These are phyloP conservation scores for Boletus smithii DNA, from an alignment of 1,284 basidiomycete genomes.

Conservation along the genomic window DNA sequence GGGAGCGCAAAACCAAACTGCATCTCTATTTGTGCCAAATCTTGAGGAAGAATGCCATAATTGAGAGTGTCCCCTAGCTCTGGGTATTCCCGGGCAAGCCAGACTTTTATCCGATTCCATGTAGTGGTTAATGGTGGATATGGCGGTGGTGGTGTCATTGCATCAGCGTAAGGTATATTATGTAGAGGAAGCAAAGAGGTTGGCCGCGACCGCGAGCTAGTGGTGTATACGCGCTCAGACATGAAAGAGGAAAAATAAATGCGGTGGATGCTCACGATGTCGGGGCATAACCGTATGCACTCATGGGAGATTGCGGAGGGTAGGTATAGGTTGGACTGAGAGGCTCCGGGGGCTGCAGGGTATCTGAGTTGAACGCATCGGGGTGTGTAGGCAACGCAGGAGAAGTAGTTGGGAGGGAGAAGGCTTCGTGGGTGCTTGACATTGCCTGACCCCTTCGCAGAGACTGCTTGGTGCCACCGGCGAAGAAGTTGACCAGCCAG, in stretches of 20 bases:
- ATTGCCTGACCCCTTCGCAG: slow-evolving; percentile 58
- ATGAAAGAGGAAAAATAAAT: slow-evolving; percentile 6
- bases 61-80: slow-evolving; percentile 91
- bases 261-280: slow-evolving; percentile 47
- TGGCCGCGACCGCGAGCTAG: slow-evolving; percentile 51
- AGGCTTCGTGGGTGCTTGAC: slow-evolving; percentile 72
- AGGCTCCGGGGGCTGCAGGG: slow-evolving; percentile 48
- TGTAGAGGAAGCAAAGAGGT: slow-evolving; percentile 67
- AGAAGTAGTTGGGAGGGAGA: slow-evolving; percentile 71
- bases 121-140: slow-evolving; percentile 77
- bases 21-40: slow-evolving; percentile 75
- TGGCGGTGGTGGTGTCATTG: slow-evolving; percentile 38
- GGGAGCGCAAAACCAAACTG: slow-evolving; percentile 81
- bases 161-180: slow-evolving; percentile 44
- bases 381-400: slow-evolving; percentile 52
- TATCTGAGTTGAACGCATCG: slow-evolving; percentile 56
- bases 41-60: slow-evolving; percentile 73
- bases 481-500: slow-evolving; percentile 66
- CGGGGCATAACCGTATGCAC: slow-evolving; percentile 56
- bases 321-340: slow-evolving; percentile 60
- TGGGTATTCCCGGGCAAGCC: slow-evolving; percentile 80
- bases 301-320: slow-evolving; percentile 57
- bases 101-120: slow-evolving; percentile 75
- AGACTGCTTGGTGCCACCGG: slow-evolving; percentile 42
- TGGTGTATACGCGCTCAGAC: slow-evolving; percentile 19